These are phyloP conservation scores for Aspergillus aculeatus DNA, from an alignment of 2,329 filamentous ascomycete species.

Conservation along the genomic window DNA sequence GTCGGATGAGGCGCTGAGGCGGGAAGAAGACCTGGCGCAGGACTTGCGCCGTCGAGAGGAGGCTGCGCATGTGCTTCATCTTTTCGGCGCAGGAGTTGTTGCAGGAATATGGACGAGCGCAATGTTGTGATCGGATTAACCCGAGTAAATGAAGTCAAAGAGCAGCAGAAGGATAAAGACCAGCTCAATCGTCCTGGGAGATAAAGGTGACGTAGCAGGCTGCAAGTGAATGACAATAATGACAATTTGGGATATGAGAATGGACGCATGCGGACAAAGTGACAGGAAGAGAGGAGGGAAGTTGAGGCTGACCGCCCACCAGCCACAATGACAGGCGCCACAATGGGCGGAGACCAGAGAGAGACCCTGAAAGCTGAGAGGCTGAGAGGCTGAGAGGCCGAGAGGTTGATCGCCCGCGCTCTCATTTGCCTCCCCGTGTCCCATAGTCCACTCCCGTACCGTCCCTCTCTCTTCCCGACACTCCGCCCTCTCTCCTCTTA, in stretches of 20 bases:
- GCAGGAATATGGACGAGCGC: background rate
- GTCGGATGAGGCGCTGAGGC: constrained; percentile 19
- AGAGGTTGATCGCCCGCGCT: background rate
- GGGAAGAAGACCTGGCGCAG: constrained; percentile 32
- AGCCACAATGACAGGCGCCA: background rate
- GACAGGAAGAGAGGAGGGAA: no score
- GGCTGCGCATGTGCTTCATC: constrained; percentile 36
- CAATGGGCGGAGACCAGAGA: background rate
- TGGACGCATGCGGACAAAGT: background rate
- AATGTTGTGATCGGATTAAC: background rate
- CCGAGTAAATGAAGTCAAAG: background rate
- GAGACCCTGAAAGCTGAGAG: background rate
- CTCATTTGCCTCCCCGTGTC: constrained; percentile 6
- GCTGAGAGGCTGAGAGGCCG: background rate
- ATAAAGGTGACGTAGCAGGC: no score
- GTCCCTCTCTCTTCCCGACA: background rate
- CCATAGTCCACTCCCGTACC: background rate
- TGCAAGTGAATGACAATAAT: background rate
- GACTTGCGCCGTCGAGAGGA: constrained; percentile 33
- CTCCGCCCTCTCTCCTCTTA: background rate
- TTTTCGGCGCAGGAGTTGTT: constrained; percentile 14
- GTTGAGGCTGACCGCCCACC: background rate
- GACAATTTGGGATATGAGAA: background rate
- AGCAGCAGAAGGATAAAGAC: background rate
- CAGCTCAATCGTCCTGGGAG: no score